A percentile compares a stretch with the other conserved stretches of the same genome.
phyloP scores from a whole-genome alignment of 169 alveolate species.

The Pseudocohnilembus persalinus region DNA sequence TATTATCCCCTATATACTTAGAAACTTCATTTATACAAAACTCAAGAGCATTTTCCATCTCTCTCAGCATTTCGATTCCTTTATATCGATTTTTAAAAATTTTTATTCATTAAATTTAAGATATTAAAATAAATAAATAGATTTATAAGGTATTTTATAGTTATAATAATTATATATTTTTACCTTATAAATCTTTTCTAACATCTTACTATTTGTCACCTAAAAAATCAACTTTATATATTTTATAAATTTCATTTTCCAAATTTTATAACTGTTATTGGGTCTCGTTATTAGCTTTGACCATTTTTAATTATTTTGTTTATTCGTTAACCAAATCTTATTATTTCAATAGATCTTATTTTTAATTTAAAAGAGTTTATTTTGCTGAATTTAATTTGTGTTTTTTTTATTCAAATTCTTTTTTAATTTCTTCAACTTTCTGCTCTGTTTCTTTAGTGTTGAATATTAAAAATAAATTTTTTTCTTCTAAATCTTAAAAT shows the following conservation, averaged over 20 bases:
- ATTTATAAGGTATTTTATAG: too few species aligned
- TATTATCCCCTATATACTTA: slow-evolving; percentile 36
- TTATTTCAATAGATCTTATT: slow-evolving; percentile 40
- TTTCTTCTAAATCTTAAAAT: slow-evolving; percentile 65
- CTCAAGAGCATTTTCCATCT: slow-evolving; percentile 57
- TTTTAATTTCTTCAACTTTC: slow-evolving; percentile 58
- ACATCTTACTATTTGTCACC: slow-evolving; percentile 32
- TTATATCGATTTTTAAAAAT: too few species aligned
- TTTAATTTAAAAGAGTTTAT: slow-evolving; percentile 31
- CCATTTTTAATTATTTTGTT: slow-evolving; percentile 20
- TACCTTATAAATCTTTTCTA: slow-evolving; percentile 41
- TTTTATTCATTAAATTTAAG: neutral
- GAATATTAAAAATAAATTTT: slow-evolving; percentile 67
- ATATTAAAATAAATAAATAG: neutral
- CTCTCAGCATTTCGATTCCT: slow-evolving; percentile 39
- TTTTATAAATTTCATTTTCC: slow-evolving; percentile 15
- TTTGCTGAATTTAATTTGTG: slow-evolving; percentile 46
- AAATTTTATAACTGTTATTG: slow-evolving; percentile 10
- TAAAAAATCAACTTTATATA: slow-evolving; percentile 19
- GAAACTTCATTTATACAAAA: slow-evolving; percentile 31
- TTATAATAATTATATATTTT: neutral
- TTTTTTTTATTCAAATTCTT: slow-evolving; percentile 44
- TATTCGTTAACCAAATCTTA: slow-evolving; percentile 31
- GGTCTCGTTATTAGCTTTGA: slow-evolving; percentile 30
- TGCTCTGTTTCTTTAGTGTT: slow-evolving; percentile 70